These are phyloP conservation scores for Xylariaceae sp. DNA, from an alignment of 2,329 filamentous ascomycete species.

Conservation along the genomic window DNA sequence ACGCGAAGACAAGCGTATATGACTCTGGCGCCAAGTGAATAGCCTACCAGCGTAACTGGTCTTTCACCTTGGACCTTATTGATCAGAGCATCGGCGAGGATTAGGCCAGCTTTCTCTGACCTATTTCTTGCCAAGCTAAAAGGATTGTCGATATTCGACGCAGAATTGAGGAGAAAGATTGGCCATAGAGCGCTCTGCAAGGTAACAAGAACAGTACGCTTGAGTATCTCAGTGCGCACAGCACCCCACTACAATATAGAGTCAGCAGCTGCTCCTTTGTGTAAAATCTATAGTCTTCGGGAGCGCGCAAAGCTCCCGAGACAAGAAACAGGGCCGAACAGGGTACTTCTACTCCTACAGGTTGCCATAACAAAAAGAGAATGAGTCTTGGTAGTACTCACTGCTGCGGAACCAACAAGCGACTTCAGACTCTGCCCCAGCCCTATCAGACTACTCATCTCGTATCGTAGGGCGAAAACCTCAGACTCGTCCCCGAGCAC, in stretches of 20 bases:
- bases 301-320: no score
- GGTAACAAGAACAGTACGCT: slow-evolving; percentile 71
- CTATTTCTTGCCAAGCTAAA: slow-evolving; percentile 78
- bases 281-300: no score
- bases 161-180: slow-evolving; percentile 68
- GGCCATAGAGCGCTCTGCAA: slow-evolving; percentile 75
- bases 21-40: slow-evolving; percentile 70
- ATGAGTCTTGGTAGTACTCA: no score
- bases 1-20: slow-evolving; percentile 71
- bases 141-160: slow-evolving; percentile 77
- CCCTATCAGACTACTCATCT: slow-evolving; percentile 76
- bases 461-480: slow-evolving; percentile 83
- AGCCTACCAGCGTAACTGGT: slow-evolving; percentile 70
- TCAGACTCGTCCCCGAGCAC: slow-evolving; percentile 74
- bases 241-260: no score
- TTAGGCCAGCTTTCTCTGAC: slow-evolving; percentile 78
- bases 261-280: no score
- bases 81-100: slow-evolving; percentile 72
- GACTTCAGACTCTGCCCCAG: slow-evolving; percentile 75
- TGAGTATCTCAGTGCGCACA: slow-evolving; percentile 76
- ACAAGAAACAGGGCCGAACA: no score
- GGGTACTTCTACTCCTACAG: no score
- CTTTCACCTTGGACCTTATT: slow-evolving; percentile 72
- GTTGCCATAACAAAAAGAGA: no score
- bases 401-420: slow-evolving; percentile 76